A percentile compares a stretch with the other conserved stretches of the same genome.
These are phyloP conservation scores for Aspergillus piperis DNA, from an alignment of 2,329 filamentous ascomycete species.

Conservation along the genomic window DNA sequence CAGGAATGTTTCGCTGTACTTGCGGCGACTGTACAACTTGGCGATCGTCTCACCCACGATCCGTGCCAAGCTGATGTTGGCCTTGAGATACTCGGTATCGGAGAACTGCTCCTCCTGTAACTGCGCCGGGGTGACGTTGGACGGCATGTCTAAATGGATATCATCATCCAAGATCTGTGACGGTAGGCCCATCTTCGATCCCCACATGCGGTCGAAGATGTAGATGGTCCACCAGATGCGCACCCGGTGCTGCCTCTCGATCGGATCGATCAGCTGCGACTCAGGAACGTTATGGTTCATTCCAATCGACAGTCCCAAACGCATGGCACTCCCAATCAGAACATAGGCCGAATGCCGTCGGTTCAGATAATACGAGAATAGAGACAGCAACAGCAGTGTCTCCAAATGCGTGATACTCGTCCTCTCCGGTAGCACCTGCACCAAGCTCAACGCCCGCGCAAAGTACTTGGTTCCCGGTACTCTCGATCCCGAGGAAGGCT, in stretches of 20 bases:
- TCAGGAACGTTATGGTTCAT: constrained; percentile 46
- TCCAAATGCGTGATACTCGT: constrained; percentile 50
- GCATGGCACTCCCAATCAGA: constrained; percentile 43
- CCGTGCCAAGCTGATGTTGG: constrained; percentile 40
- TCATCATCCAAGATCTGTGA: constrained; percentile 53
- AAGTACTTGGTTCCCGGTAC: constrained; percentile 51
- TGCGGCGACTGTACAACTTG: constrained; percentile 38
- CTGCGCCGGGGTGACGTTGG: constrained; percentile 30
- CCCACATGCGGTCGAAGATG: constrained; percentile 50
- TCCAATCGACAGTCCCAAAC: constrained; percentile 46
- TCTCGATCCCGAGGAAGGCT: constrained; percentile 33
- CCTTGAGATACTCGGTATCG: constrained; percentile 39
- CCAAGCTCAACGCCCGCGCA: constrained; percentile 41
- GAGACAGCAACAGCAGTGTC: constrained; percentile 41
- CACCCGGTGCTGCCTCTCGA: constrained; percentile 43
- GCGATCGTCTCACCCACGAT: constrained; percentile 41
- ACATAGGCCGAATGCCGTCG: constrained; percentile 37
- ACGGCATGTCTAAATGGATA: constrained; percentile 45
- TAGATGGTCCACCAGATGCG: constrained; percentile 45
- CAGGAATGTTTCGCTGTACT: constrained; percentile 41
- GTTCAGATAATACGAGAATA: constrained; percentile 42
- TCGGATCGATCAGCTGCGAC: constrained; percentile 38
- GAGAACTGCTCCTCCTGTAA: constrained; percentile 40
- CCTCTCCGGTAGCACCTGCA: constrained; percentile 48
- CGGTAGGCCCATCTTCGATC: constrained; percentile 52